phyloP scores from a whole-genome alignment of 148 eudicot species.

The Chenopodium berlandieri region DNA sequence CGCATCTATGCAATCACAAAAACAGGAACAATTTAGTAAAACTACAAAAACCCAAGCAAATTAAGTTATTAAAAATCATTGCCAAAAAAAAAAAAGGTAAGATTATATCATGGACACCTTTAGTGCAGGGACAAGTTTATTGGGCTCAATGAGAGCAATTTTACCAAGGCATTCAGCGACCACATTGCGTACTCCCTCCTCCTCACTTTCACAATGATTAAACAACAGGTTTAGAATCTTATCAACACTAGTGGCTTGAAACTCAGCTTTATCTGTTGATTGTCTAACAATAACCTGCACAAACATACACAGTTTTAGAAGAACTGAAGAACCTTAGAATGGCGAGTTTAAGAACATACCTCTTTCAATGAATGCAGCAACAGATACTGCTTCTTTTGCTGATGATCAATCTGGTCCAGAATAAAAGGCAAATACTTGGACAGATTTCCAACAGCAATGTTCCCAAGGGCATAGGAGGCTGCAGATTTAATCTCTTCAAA shows the following conservation, averaged over 20 bases:
- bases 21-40: constrained; percentile 9
- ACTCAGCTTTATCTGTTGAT: constrained; percentile 95
- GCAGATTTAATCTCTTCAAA: constrained; percentile 98
- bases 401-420: constrained; percentile 93
- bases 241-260: constrained; percentile 92
- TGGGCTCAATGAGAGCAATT: constrained; percentile 90
- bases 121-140: constrained; percentile 86
- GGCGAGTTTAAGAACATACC: constrained; percentile 41
- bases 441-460: constrained; percentile 92
- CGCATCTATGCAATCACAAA: constrained; percentile 48
- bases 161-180: constrained; percentile 99
- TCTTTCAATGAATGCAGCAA: constrained; percentile 95
- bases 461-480: constrained; percentile 90
- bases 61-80: neutral
- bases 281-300: constrained; percentile 94
- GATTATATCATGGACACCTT: constrained; percentile 48
- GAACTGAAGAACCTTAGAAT: neutral
- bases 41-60: neutral
- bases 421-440: constrained; percentile 90
- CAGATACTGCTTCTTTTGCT: constrained; percentile 95
- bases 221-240: constrained; percentile 87
- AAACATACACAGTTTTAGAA: neutral
- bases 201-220: constrained; percentile 97
- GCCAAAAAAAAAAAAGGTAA: neutral
- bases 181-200: constrained; percentile 98